Evolutionary conservation across 805 yeast genomes (phyloP).

Genomic region (Suhomyces sp.): DNA sequence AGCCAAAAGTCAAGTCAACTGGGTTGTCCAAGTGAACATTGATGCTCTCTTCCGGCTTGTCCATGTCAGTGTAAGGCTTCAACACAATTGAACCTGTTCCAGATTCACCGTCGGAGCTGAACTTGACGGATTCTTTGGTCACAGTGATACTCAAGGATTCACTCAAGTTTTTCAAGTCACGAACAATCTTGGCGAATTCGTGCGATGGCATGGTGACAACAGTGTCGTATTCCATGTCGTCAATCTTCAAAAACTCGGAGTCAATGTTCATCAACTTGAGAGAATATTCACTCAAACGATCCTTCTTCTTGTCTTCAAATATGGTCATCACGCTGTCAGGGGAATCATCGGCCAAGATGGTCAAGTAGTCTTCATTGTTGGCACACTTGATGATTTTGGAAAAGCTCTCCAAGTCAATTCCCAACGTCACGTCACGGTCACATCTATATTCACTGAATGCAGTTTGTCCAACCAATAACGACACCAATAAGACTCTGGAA

Average conservation of each 20-base stretch:
- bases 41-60: conserved; percentile 71
- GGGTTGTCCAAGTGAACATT: conserved; percentile 80
- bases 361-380: conserved; percentile 81
- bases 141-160: conserved; percentile 85
- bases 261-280: conserved; percentile 95
- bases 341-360: conserved; percentile 83
- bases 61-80: conserved; percentile 81
- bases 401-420: conserved; percentile 84
- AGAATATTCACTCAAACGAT: conserved; percentile 87
- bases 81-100: conserved; percentile 85
- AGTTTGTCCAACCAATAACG: conserved; percentile 80
- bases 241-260: conserved; percentile 89
- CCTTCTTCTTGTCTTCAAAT: conserved; percentile 89
- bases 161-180: conserved; percentile 82
- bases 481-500: conserved; percentile 89
- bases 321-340: conserved; percentile 70
- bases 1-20: conserved; percentile 85
- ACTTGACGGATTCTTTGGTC: conserved; percentile 89
- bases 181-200: conserved; percentile 85
- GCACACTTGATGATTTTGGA: conserved; percentile 89
- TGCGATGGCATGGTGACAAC: conserved; percentile 81
- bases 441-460: conserved; percentile 93
- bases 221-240: conserved; percentile 88
- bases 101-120: conserved; percentile 86
- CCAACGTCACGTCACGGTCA: conserved; percentile 88